Conservation (phyloP, 495 filamentous ascomycete genomes). For the Xylaria castorea region DNA sequence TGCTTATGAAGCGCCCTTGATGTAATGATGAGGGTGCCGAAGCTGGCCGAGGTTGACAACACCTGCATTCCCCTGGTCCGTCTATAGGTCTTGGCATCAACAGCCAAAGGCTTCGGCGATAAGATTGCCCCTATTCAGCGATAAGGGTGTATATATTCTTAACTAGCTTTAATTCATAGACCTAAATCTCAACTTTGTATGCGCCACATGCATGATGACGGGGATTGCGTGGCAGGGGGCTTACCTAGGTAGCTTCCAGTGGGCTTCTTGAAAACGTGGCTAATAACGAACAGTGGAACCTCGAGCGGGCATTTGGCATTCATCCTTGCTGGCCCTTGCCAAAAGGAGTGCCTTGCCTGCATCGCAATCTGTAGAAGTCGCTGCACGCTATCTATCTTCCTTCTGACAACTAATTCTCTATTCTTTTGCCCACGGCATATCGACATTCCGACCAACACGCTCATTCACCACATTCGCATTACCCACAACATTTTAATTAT, state of each 20-base stretch:
- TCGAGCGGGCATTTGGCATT: slow-evolving; percentile 4
- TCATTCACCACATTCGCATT: slow-evolving; percentile 16
- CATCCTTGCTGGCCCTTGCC: slow-evolving; percentile 21
- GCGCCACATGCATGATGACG: neutral
- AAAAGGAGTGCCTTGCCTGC: slow-evolving; percentile 24
- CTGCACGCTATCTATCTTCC: slow-evolving; percentile 17
- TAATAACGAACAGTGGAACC: slow-evolving; percentile 16
- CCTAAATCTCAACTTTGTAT: neutral
- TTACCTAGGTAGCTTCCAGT: too few relatives aligned
- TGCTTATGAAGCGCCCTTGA: slow-evolving; percentile 12
- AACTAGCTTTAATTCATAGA: neutral
- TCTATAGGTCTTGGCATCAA: neutral
- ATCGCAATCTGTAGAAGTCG: slow-evolving; percentile 21
- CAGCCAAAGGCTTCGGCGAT: neutral
- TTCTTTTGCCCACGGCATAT: slow-evolving; percentile 23
- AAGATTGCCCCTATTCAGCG: neutral
- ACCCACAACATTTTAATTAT: slow-evolving; percentile 5
- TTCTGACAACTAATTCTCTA: slow-evolving; percentile 16
- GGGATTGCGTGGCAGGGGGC: slow-evolving; percentile 20
- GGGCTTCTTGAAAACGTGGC: neutral
- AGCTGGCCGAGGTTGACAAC: slow-evolving; percentile 41
- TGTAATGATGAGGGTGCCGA: slow-evolving; percentile 34
- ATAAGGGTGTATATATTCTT: neutral
- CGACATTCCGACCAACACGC: slow-evolving; percentile 22
- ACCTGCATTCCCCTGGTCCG: slow-evolving; percentile 7